Base-by-base conservation (phyloP, 1,284 basidiomycete genomes). In the Tetrapyrgos nigripes region DNA sequence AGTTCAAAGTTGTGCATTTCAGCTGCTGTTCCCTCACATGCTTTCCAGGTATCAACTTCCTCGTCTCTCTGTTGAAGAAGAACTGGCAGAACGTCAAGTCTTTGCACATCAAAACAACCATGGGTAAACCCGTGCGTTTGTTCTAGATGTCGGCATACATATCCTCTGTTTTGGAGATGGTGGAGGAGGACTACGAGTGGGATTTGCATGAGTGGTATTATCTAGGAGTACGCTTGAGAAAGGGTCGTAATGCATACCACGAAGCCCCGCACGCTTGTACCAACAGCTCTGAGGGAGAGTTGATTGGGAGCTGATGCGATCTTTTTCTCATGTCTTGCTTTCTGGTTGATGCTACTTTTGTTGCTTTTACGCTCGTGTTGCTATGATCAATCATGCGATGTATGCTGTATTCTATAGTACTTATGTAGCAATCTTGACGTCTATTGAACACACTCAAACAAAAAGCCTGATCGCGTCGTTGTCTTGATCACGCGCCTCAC, bases 31-130 rank as follows among this genome's bases (percentile, higher is more conserved):
- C 13, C 45, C 47, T 49, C 28, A 54, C 27, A 17, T 11, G 31
- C 46, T 27, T 19, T 35, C 29, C 59, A 93, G 91, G 94, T 79
- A 97, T 99, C 87, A 99, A 99, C 91, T 99, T 99, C 90, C 86
- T 99, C 68, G 94, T 99, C 75, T 98, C 97, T 44, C 84, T 99
- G 62, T 89, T 99, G 76, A 99, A 99, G 90, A 99, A 99, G 89
- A 96, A 98, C 85, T 98, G 96, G 96, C 97, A 98, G 81, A 99
- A 99, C 83, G 92, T 99, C 82, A 97, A 96, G 83, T 98, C 96
- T 62, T 85, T 99, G 66, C 95, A 97, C 86, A 89, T 99, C 85
- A 99, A 99, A 88, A 88, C 89, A 69, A 97, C 97, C 75, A 99
- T 98, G 97, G 96, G 97, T 86, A 97, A 97, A 83, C 94, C 96